Percentiles rank a stretch among this genome's conserved stretches.
Conservation (phyloP, 805 yeast species). For the Candida taoyuanica region DNA sequence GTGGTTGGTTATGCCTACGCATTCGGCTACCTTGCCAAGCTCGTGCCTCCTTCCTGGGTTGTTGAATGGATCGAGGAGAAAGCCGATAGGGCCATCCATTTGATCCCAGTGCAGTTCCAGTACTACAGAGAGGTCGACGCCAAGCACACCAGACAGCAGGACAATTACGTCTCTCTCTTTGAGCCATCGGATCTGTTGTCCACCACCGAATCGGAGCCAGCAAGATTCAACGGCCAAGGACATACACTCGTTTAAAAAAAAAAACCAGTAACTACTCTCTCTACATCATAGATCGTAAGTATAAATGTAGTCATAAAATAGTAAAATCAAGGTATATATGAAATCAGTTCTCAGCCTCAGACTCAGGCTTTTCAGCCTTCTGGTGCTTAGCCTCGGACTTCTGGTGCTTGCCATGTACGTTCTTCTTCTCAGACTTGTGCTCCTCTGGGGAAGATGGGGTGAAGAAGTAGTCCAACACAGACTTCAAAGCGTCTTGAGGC, state of each 20-base stretch:
- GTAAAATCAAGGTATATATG: neutral
- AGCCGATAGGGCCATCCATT: conserved; percentile 43
- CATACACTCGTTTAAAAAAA: conserved; percentile 2
- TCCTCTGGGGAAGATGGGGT: too few relatives aligned
- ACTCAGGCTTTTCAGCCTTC: neutral
- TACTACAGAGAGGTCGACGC: conserved; percentile 62
- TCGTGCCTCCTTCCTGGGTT: conserved; percentile 62
- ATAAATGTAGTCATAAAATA: neutral
- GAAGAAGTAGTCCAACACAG: neutral
- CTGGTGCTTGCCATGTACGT: neutral
- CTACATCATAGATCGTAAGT: too few relatives aligned
- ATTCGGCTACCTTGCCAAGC: conserved; percentile 47
- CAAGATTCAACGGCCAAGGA: conserved; percentile 24
- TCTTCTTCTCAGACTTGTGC: neutral
- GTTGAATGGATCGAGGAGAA: conserved; percentile 62
- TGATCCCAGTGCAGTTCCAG: conserved; percentile 49
- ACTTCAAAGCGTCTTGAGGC: neutral
- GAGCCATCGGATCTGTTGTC: conserved; percentile 6
- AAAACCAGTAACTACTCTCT: too few relatives aligned
- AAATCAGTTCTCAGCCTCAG: conserved; percentile 1
- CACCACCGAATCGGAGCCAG: conserved; percentile 7
- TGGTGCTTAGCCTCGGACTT: conserved; percentile 2
- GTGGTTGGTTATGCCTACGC: conserved; percentile 61
- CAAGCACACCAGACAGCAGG: conserved; percentile 35
- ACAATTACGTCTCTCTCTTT: conserved; percentile 28